These are phyloP conservation scores for Lipomyces sp. DNA, from an alignment of 805 yeast species.

Conservation along the genomic window DNA sequence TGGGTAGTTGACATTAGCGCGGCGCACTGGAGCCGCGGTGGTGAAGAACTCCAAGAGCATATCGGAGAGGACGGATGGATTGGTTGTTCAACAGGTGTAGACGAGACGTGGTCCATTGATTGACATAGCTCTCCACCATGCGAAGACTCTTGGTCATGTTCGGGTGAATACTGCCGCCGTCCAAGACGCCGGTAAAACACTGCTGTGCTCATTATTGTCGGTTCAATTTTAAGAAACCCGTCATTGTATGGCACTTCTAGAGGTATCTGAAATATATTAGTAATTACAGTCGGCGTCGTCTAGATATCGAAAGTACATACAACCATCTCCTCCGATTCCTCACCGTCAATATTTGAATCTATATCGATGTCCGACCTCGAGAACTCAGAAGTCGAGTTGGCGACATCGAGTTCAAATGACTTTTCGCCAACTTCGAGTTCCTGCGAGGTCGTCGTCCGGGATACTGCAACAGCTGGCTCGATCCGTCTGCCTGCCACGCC, in stretches of 20 bases:
- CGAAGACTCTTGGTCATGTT: background rate
- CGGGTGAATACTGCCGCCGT: background rate
- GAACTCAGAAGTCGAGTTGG: background rate
- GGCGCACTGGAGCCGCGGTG: background rate
- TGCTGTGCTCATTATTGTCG: constrained; percentile 2
- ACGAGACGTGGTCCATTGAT: background rate
- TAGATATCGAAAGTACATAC: background rate
- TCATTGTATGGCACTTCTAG: background rate
- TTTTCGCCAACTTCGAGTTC: background rate
- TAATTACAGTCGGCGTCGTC: background rate
- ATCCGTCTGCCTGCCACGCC: background rate
- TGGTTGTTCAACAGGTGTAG: background rate
- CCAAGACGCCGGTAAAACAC: background rate
- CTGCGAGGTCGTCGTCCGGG: background rate
- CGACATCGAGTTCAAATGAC: background rate
- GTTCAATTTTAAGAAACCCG: background rate
- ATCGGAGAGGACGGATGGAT: background rate
- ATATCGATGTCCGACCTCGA: background rate
- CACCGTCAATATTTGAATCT: background rate
- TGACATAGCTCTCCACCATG: background rate
- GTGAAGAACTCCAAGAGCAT: background rate
- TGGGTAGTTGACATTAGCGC: background rate
- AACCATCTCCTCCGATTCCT: background rate
- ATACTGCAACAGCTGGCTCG: background rate
- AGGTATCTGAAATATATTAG: background rate